Base-by-base conservation (phyloP, 805 yeast species). In the Cyberlindnera maclurae region DNA sequence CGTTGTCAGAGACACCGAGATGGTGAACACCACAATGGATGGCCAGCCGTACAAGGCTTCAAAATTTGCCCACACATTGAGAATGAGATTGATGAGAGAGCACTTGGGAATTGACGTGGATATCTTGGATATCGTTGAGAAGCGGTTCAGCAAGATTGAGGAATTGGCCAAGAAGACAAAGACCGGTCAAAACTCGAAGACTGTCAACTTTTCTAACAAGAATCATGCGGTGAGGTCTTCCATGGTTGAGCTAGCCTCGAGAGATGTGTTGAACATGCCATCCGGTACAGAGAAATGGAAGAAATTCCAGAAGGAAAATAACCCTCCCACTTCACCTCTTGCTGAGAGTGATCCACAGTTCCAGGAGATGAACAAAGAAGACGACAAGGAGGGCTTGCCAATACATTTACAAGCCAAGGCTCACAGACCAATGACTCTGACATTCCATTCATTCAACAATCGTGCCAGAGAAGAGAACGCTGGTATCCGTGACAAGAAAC, bases 81-180 rank as follows among this genome's bases (percentile, higher is more conserved):
- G 99, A 52, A 75, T 88, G 67, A 72, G 97, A 45, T 68, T 94
- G 36, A 93, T 93, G 98, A 74, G 98, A 47, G 99, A 93, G 56
- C 99, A 93, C 62, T 58, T 93, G 18, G 99, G 98, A 18, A 81
- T 95, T 38, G 94, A 88, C 58, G 93, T 88, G 31, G 97, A 89
- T 60, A 66, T 81, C 12, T 61, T 88, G 18, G 97, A 89, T 40
- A 61, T 82, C 32, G 82, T 87, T 26, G 96, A 88, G 54, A 69
- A 89, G 48, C 70, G 83, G 49, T 81, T 84, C 45, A 65, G 60
- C 35, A 65, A 62, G 38, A 47, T 69, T 17, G 66, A 63, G 40
- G 47, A 53, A 20, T 33, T 60, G 24, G 70, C 73, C 5, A 50
- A 46, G 33, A 39, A 43, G 15, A 57, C 55, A 1, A 33, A 38